A percentile compares a stretch with the other conserved stretches of the same genome.
These are phyloP conservation scores for Colletotrichum liriopes DNA, from an alignment of 2,329 filamentous ascomycete genomes.

Conservation along the genomic window DNA sequence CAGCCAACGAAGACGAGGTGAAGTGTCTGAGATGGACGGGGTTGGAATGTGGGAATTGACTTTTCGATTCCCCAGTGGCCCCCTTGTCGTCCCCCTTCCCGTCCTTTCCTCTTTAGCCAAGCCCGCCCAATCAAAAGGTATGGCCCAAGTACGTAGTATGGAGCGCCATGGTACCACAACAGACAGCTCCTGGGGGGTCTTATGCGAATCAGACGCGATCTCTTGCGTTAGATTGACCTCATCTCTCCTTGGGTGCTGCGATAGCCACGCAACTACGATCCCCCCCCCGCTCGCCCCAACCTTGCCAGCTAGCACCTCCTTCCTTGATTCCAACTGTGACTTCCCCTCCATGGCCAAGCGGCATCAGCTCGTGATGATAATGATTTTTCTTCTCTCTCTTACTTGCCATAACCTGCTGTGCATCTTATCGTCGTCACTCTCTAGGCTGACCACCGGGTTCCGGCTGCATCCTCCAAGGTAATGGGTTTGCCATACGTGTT, in stretches of 20 bases:
- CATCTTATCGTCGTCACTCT: slow-evolving; percentile 11
- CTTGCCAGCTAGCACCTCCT: slow-evolving; percentile 17
- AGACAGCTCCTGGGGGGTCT: neutral
- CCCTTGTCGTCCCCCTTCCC: slow-evolving; percentile 17
- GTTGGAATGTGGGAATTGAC: slow-evolving; percentile 23
- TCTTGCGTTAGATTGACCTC: slow-evolving; percentile 27
- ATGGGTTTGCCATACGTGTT: neutral
- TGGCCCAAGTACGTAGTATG: neutral
- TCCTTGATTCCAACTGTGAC: slow-evolving; percentile 22
- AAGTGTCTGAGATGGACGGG: neutral
- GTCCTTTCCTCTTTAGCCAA: slow-evolving; percentile 33
- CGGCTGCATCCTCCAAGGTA: neutral
- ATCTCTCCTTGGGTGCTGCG: slow-evolving; percentile 6
- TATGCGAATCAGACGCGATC: slow-evolving; percentile 22
- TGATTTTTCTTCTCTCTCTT: neutral
- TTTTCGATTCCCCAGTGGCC: slow-evolving; percentile 5
- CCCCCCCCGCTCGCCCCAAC: neutral
- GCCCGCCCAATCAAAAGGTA: slow-evolving; percentile 19
- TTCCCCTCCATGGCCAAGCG: neutral
- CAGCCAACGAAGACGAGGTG: neutral
- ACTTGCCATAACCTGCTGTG: slow-evolving; percentile 4
- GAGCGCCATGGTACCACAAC: slow-evolving; percentile 5
- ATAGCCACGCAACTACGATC: slow-evolving; percentile 9
- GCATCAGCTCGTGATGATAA: neutral
- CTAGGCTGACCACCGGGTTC: slow-evolving; percentile 2